phyloP scores from a whole-genome alignment of 2,329 filamentous ascomycete genomes.

The Onygena corvina region DNA sequence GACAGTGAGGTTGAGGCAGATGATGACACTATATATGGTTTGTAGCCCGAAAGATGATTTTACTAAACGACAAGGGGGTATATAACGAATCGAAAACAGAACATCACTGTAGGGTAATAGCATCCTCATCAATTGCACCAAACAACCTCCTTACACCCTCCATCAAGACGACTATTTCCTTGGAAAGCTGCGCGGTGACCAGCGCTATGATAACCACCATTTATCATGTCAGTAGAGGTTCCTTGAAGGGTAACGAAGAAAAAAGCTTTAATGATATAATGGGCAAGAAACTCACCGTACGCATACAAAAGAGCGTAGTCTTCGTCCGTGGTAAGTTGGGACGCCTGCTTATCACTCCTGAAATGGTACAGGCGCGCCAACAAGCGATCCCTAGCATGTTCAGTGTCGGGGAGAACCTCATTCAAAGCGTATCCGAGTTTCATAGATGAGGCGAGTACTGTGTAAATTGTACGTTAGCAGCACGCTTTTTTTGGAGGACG shows the following conservation, averaged over 20 bases:
- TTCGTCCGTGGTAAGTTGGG: constrained; percentile 36
- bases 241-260: background rate
- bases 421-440: constrained; percentile 90
- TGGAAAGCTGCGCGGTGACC: constrained; percentile 49
- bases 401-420: constrained; percentile 74
- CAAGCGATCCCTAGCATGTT: constrained; percentile 66
- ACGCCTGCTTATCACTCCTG: constrained; percentile 52
- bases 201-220: constrained; percentile 37
- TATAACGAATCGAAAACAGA: no score
- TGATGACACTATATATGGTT: no score
- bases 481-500: background rate
- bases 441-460: constrained; percentile 78
- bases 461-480: constrained; percentile 34
- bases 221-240: background rate
- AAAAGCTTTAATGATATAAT: background rate
- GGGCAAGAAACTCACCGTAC: constrained; percentile 48
- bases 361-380: constrained; percentile 82
- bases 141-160: constrained; percentile 48
- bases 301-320: constrained; percentile 91
- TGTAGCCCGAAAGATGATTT: no score
- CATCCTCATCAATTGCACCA: constrained; percentile 50
- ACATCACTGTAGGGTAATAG: constrained; percentile 43
- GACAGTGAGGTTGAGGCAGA: no score
- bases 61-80: no score
- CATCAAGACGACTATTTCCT: constrained; percentile 44